Percentiles rank a stretch among this genome's conserved stretches.
These are phyloP conservation scores for Xylaria sp. DNA, from an alignment of 2,329 filamentous ascomycete species.

Conservation along the genomic window DNA sequence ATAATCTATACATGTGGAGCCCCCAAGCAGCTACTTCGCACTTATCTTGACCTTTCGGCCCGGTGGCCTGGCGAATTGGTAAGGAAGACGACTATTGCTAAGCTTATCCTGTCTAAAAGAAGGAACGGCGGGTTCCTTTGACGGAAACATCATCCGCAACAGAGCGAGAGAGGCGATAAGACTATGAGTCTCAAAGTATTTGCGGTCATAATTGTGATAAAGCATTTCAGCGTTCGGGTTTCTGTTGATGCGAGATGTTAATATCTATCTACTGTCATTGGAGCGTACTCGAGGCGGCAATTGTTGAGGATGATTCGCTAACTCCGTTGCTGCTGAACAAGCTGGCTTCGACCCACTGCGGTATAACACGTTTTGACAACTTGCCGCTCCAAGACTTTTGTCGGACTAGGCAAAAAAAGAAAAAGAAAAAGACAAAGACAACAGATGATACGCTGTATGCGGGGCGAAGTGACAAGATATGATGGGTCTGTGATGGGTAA, in stretches of 20 bases:
- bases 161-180: background rate
- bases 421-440: background rate
- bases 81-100: background rate
- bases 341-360: background rate
- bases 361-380: background rate
- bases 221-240: background rate
- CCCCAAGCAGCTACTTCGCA: background rate
- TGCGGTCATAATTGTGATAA: background rate
- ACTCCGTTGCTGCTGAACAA: background rate
- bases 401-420: background rate
- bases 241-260: background rate
- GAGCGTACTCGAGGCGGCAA: background rate
- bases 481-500: background rate
- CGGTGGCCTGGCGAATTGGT: background rate
- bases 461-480: constrained; percentile 10
- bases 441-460: background rate
- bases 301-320: background rate
- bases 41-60: background rate
- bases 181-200: background rate
- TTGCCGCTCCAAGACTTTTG: background rate
- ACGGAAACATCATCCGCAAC: background rate
- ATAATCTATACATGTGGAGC: background rate
- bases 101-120: background rate
- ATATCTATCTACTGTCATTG: background rate
- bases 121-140: background rate